phyloP scores from a whole-genome alignment of 805 yeast species.

The Schwanniomyces vanrijiae region DNA sequence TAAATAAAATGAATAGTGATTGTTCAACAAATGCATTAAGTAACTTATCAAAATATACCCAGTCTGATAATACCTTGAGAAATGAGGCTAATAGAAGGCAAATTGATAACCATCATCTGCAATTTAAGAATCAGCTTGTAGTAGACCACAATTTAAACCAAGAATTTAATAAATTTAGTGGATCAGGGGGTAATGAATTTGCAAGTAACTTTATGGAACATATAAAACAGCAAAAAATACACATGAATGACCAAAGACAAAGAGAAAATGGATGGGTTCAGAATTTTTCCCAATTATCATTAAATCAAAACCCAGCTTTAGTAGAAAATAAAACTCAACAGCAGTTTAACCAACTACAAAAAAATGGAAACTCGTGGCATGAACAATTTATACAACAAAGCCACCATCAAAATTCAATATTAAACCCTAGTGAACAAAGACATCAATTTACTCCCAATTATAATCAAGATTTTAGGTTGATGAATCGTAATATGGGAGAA shows the following conservation, averaged over 20 bases:
- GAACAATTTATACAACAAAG: constrained; percentile 21
- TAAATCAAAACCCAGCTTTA: constrained; percentile 6
- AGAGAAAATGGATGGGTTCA: constrained; percentile 24
- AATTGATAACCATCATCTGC: constrained; percentile 6
- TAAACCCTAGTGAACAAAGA: constrained; percentile 5
- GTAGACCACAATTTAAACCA: constrained; percentile 36
- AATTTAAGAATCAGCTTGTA: constrained; percentile 15
- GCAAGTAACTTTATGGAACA: constrained; percentile 7
- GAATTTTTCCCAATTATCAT: constrained; percentile 24
- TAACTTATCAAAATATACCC: constrained; percentile 41
- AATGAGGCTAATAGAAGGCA: constrained; percentile 22
- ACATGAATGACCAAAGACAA: background rate
- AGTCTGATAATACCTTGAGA: constrained; percentile 40
- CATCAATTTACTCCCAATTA: constrained; percentile 5
- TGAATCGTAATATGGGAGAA: constrained; percentile 3
- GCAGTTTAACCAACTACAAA: constrained; percentile 5
- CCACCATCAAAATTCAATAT: constrained; percentile 9
- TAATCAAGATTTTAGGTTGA: constrained; percentile 11
- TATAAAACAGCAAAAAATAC: background rate
- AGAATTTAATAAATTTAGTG: constrained; percentile 37
- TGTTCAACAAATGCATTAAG: constrained; percentile 47
- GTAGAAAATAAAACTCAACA: constrained; percentile 1
- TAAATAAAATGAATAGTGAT: constrained; percentile 26
- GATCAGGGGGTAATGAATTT: constrained; percentile 9
- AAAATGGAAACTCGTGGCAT: constrained; percentile 20